Percentiles rank a stretch among this genome's conserved stretches.
Evolutionary conservation across 306 rosid genomes (phyloP).

Genomic region (Vigna nakashimae): DNA sequence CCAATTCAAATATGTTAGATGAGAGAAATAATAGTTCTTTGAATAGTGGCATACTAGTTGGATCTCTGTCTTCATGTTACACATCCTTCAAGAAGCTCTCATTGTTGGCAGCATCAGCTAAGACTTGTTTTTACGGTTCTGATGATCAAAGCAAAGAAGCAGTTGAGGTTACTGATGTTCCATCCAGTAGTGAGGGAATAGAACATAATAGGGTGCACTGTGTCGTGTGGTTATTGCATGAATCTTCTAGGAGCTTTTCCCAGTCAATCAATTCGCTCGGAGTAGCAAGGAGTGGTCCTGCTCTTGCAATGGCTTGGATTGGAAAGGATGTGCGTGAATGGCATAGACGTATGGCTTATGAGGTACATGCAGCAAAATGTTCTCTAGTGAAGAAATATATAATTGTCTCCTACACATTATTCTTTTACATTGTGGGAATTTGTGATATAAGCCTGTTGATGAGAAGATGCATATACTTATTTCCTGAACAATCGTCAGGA

Average conservation of each 20-base stretch:
- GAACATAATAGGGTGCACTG: slow-evolving; percentile 57
- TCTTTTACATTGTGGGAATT: neutral
- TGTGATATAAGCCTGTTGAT: neutral
- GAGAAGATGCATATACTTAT: slow-evolving; percentile 3
- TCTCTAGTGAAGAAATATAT: neutral
- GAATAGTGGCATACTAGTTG: slow-evolving; percentile 40
- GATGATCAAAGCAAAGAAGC: slow-evolving; percentile 47
- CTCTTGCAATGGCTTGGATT: slow-evolving; percentile 76
- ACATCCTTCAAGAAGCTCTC: slow-evolving; percentile 48
- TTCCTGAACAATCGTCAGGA: slow-evolving; percentile 27
- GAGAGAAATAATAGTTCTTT: slow-evolving; percentile 43
- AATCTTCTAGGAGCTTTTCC: slow-evolving; percentile 75
- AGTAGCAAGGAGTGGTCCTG: slow-evolving; percentile 60
- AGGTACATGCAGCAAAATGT: slow-evolving; percentile 42
- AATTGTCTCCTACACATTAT: slow-evolving; percentile 7
- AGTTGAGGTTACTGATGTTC: slow-evolving; percentile 40
- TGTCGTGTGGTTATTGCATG: slow-evolving; percentile 64
- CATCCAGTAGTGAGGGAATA: slow-evolving; percentile 34
- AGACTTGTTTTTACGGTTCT: slow-evolving; percentile 43
- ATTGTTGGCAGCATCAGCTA: slow-evolving; percentile 41
- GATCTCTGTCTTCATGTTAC: slow-evolving; percentile 45
- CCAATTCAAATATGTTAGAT: slow-evolving; percentile 48
- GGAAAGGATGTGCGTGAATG: slow-evolving; percentile 73
- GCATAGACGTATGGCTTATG: slow-evolving; percentile 69
- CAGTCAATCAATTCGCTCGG: slow-evolving; percentile 58